phyloP scores from a whole-genome alignment of 306 rosid genomes.

The Quercus parvula region DNA sequence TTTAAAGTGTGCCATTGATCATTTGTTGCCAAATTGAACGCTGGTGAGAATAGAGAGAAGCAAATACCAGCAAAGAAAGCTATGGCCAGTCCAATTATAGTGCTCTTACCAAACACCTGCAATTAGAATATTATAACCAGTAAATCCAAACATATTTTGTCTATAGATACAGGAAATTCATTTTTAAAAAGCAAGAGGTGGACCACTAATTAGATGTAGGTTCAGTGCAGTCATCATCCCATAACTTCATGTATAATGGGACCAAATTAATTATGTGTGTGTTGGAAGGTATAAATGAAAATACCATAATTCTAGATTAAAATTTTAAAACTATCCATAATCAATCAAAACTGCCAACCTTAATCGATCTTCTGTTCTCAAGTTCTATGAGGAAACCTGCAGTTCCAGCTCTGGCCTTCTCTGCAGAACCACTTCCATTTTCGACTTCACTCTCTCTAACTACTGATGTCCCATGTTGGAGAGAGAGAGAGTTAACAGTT shows the following conservation, averaged over 20 bases:
- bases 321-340: no score
- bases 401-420: slow-evolving; percentile 65
- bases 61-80: slow-evolving; percentile 75
- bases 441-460: slow-evolving; percentile 43
- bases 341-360: slow-evolving; percentile 38
- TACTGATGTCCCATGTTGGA: slow-evolving; percentile 20
- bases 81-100: slow-evolving; percentile 61
- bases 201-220: neutral
- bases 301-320: neutral
- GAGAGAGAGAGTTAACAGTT: neutral
- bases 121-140: neutral
- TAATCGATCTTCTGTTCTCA: slow-evolving; percentile 75
- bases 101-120: slow-evolving; percentile 79
- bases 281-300: neutral
- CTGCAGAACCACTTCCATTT: slow-evolving; percentile 19
- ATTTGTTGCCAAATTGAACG: slow-evolving; percentile 91
- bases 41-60: slow-evolving; percentile 89
- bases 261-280: neutral
- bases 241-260: neutral
- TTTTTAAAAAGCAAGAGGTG: neutral
- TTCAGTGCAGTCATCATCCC: neutral
- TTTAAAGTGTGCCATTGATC: slow-evolving; percentile 82
- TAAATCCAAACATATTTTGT: neutral
- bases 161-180: neutral
- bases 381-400: slow-evolving; percentile 70